Percentiles rank a stretch among this genome's conserved stretches.
These are phyloP conservation scores for Globisporangium solare DNA, from an alignment of 352 stramenopile genomes.

Conservation along the genomic window DNA sequence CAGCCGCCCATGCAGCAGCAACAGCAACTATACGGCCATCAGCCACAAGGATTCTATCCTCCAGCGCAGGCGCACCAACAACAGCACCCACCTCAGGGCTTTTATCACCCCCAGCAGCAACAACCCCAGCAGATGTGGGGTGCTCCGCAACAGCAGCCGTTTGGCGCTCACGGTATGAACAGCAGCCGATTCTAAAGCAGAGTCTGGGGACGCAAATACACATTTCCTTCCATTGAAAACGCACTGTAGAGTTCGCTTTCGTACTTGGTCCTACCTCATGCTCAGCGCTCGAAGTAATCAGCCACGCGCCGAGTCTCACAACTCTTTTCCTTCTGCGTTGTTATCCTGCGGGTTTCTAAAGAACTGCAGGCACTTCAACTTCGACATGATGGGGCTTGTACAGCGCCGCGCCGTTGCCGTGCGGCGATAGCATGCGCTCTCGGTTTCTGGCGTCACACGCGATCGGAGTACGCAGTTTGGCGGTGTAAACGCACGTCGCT, in stretches of 20 bases:
- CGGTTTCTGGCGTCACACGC: constrained; percentile 48
- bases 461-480: constrained; percentile 72
- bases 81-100: constrained; percentile 14
- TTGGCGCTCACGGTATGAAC: constrained; percentile 10
- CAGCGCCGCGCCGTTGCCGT: constrained; percentile 12
- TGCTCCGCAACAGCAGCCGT: constrained; percentile 7
- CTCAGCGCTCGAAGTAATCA: not conserved
- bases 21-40: constrained; percentile 17
- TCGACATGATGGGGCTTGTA: constrained; percentile 55
- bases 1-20: constrained; percentile 8
- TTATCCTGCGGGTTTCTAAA: constrained; percentile 14
- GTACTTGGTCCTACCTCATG: not conserved
- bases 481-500: constrained; percentile 81
- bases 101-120: constrained; percentile 21
- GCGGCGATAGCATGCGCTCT: constrained; percentile 29
- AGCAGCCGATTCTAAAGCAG: constrained; percentile 9
- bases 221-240: too few species aligned
- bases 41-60: constrained; percentile 18
- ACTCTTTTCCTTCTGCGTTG: not conserved
- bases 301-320: not conserved
- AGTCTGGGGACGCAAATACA: not conserved
- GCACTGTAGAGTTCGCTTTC: too few species aligned
- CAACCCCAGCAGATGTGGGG: constrained; percentile 34
- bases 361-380: constrained; percentile 46
- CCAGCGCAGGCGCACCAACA: constrained; percentile 13